Evolutionary conservation across 2,329 filamentous ascomycete genomes (phyloP).

Genomic region (Diplodia mutila): DNA sequence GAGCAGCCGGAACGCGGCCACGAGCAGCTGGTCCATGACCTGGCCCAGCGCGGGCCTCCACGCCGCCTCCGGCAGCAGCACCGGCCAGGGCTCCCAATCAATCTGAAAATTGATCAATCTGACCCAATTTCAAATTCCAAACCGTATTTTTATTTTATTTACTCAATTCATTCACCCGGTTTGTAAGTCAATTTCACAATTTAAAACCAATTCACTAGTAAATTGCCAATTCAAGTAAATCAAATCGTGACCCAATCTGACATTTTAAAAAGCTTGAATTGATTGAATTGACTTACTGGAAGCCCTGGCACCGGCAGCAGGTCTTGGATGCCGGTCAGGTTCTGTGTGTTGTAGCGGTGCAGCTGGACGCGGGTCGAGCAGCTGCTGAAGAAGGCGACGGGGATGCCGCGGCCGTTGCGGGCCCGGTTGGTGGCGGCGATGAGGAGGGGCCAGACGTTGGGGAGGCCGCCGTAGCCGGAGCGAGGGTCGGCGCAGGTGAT

Average conservation of each 20-base stretch:
- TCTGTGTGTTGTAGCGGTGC: background rate
- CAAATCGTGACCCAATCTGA: no score
- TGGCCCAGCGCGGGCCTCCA: background rate
- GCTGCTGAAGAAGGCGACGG: background rate
- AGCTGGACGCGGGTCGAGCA: background rate
- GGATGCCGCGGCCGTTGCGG: background rate
- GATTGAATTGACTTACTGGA: no score
- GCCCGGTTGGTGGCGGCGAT: background rate
- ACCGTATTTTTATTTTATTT: no score
- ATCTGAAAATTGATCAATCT: no score
- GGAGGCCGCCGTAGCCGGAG: background rate
- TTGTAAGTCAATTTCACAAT: no score
- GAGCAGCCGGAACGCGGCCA: background rate
- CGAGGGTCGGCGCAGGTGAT: background rate
- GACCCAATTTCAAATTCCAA: no score
- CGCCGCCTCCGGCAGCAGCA: background rate
- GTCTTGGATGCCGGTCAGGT: fast-evolving
- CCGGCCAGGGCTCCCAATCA: no score
- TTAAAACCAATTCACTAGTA: no score
- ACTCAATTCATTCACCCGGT: no score
- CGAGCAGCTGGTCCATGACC: background rate
- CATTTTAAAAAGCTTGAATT: no score
- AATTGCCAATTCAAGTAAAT: no score
- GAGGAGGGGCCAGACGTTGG: background rate
- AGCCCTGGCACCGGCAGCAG: no score